Evolutionary conservation across 768 basidiomycete species (phyloP), one percentile per base, ranked within the genome.

Genomic region (Mycena epipterygia): DNA sequence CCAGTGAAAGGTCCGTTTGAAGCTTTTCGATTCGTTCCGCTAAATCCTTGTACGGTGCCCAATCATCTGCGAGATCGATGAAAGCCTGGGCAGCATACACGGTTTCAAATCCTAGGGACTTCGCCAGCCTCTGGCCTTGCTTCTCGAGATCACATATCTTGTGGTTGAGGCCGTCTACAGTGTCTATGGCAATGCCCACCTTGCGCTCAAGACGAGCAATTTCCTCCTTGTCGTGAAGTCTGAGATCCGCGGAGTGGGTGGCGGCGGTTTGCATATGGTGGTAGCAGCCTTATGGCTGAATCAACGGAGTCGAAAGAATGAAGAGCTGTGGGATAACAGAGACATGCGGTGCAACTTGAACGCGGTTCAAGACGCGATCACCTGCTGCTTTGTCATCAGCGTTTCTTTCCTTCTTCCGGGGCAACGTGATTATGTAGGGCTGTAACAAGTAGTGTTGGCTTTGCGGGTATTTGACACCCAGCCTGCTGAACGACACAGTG

Each of bases 81-180:
- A 32, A 66, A 12, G 64, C n/a, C 32, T 71, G 58, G 1, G 70
- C 70, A 44, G 21, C 27, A 23, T 29, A 21, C 2, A 71, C 35
- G 0, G 42, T 49, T 8, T 19, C 27, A 19, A 71, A 71, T 14
- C 70, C 70, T 7, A 71, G 44, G 11, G 64, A 48, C 19, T 61
- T 62, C 2, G 64, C 64, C 27, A 71, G 33, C 37, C 30, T 71
- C 8, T 16, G 8, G 30, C 56, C 58, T 21, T 44, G 30, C 42
- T 49, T 13, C 53, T 66, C 59, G n/a, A 29, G n/a, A 9, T 49
- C 37, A 32, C 3, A 29, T 32, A 67, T 27, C 37, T 39, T 61
- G 30, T 5, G 14, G 3, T 60, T 41, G 13, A 55, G 64, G 11
- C 41, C 17, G 35, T 56, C 29, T 42, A 56, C 8, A 37, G 32